Evolutionary conservation across 1,139 yeast species (phyloP).

Genomic region (Suhomyces terraborum): DNA sequence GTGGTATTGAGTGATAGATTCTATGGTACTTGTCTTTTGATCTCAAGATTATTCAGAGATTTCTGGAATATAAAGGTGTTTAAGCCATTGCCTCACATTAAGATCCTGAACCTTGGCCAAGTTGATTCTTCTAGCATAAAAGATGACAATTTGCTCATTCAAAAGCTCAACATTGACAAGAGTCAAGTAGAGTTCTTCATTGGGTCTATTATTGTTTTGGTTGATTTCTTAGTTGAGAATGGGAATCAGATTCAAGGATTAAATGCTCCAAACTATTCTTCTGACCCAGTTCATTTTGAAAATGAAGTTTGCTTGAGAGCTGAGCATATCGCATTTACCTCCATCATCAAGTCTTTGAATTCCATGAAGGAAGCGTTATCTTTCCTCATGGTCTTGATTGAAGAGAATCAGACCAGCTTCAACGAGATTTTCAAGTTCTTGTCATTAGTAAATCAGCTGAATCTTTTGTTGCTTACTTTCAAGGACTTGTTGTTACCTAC

Average conservation of each 20-base stretch:
- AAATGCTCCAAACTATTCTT: conserved; percentile 49
- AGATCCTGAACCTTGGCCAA: conserved; percentile 32
- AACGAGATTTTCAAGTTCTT: conserved; percentile 73
- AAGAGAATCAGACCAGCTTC: conserved; percentile 56
- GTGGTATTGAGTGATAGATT: conserved; percentile 89
- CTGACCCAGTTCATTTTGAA: conserved; percentile 50
- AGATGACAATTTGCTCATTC: conserved; percentile 46
- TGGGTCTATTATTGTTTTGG: conserved; percentile 64
- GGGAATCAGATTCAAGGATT: conserved; percentile 68
- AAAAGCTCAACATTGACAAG: conserved; percentile 52
- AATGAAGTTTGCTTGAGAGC: conserved; percentile 81
- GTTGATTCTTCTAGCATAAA: conserved; percentile 47
- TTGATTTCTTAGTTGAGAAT: conserved; percentile 58
- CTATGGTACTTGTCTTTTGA: conserved; percentile 82
- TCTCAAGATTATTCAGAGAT: conserved; percentile 75
- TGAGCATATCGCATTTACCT: conserved; percentile 84
- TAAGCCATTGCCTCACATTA: conserved; percentile 46
- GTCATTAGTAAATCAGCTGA: conserved; percentile 64
- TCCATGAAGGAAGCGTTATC: conserved; percentile 90
- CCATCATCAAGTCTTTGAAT: conserved; percentile 71
- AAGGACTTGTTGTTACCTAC: conserved; percentile 76
- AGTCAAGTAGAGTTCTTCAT: conserved; percentile 63
- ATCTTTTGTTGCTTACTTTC: conserved; percentile 66
- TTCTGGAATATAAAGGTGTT: conserved; percentile 79
- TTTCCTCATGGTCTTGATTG: conserved; percentile 77